A percentile compares a stretch with the other conserved stretches of the same genome.
phyloP scores from a whole-genome alignment of 2,329 filamentous ascomycete genomes.

The Aspergillus phoenicis region DNA sequence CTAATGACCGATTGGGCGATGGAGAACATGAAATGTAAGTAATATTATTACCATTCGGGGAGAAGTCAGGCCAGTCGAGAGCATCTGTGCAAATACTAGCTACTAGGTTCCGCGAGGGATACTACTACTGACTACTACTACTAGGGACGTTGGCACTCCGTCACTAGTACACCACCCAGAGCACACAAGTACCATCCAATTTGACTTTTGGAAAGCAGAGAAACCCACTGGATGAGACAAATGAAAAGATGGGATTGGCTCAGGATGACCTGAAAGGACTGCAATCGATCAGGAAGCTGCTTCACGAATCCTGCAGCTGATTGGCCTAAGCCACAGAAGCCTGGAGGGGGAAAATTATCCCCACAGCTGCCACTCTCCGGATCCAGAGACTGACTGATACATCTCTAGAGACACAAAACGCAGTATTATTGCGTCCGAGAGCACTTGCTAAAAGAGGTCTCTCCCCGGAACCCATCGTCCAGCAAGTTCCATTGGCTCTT shows the following conservation, averaged over 20 bases:
- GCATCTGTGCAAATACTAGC: neutral
- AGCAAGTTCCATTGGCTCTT: neutral
- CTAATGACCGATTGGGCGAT: neutral
- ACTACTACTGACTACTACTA: neutral
- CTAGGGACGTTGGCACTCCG: neutral
- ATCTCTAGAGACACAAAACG: neutral
- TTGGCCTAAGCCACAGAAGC: constrained; percentile 8
- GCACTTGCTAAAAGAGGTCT: neutral
- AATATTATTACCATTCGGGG: neutral
- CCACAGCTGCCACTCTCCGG: constrained; percentile 22
- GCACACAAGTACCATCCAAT: neutral
- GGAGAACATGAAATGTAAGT: neutral
- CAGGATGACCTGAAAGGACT: neutral
- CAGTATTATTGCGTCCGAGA: constrained; percentile 3
- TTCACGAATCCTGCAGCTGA: neutral
- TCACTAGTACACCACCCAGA: neutral
- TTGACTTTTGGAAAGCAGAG: neutral
- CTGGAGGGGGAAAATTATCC: constrained; percentile 1
- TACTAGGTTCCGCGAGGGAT: neutral
- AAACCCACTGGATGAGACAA: neutral
- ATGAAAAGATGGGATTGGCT: neutral
- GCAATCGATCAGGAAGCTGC: neutral
- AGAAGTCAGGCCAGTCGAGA: neutral
- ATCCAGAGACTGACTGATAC: constrained; percentile 15
- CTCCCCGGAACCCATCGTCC: constrained; percentile 12